Base-by-base conservation (phyloP, 179 eudicot species). In the Carnegiea gigantea region DNA sequence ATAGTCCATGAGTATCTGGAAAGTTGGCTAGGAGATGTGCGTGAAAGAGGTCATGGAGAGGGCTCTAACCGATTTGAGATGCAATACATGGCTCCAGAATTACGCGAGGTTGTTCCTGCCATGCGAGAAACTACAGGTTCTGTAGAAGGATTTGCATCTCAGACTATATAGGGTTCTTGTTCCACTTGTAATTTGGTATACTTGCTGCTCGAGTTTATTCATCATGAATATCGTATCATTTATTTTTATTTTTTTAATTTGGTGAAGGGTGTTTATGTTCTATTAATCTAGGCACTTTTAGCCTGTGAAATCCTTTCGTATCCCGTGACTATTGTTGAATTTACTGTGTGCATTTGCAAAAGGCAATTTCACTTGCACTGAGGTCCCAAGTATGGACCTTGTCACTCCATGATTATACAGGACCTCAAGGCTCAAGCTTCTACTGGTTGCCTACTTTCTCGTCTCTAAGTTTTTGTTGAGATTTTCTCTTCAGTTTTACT, bases 1-100 rank as follows among this genome's bases (percentile, higher is more conserved):
- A 84, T 13, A 78, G 83, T 85, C 76, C 88, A 84, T 13, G 86
- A 70, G 0, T 26, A 73, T 26, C 26, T 95, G 76, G 48, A 43
- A 1, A 9, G 9, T 9, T 95, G 96, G 97, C 73, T 74, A 48
- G 80, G 64, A 46, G 88, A 84, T 20, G 23, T 49, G 33, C 79
- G 82, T 74, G 51, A 46, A 70, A 78, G 75, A 54, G 57, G 0
- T 5, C n/a, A 83, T n/a, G 78, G 78, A 62, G 76, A 4, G 3
- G 23, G 67, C 24, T 73, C 79, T 6, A 74, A 53, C n/a, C 85
- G 80, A 78, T 28, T 82, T 33, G 87, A 87, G 78, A 84, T 87
- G 87, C 89, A 77, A 13, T 46, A 49, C 80, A 46, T 85, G 84
- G 46, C 79, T 57, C 77, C 83, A 38, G 89, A 91, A 83, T 38